A percentile compares a stretch with the other conserved stretches of the same genome.
phyloP scores from a whole-genome alignment of 2,329 filamentous ascomycete genomes.

The Periconia macrospinosa region DNA sequence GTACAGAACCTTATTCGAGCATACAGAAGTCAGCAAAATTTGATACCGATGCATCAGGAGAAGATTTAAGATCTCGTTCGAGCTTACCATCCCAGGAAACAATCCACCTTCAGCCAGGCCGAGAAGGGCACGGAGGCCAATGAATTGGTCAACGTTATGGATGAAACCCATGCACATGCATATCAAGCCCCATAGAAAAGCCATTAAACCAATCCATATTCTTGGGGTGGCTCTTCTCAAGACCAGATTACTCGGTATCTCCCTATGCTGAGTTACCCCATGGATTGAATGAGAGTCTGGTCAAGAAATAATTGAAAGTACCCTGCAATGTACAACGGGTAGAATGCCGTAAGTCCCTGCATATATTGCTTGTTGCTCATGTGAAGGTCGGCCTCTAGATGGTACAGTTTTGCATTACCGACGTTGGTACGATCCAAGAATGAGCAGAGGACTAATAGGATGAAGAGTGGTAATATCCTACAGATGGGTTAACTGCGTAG shows the following conservation, averaged over 20 bases:
- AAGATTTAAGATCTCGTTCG: too few species aligned
- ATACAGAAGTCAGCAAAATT: too few species aligned
- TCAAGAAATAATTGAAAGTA: constrained; percentile 26
- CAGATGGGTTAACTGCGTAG: constrained; percentile 44
- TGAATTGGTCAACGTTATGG: constrained; percentile 58
- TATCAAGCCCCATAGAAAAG: constrained; percentile 60
- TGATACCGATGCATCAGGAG: too few species aligned
- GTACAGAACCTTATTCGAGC: constrained; percentile 68
- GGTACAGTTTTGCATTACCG: constrained; percentile 69
- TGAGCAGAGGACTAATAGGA: constrained; percentile 66
- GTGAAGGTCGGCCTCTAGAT: constrained; percentile 57
- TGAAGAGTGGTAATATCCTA: constrained; percentile 68
- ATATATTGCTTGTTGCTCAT: constrained; percentile 67
- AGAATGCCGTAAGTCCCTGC: constrained; percentile 65
- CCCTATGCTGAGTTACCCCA: constrained; percentile 43
- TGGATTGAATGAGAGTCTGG: too few species aligned
- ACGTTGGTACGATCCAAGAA: constrained; percentile 71
- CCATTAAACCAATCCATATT: constrained; percentile 62
- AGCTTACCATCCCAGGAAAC: constrained; percentile 63
- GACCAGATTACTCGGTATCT: constrained; percentile 66
- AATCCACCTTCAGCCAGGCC: constrained; percentile 67
- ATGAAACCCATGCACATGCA: constrained; percentile 62
- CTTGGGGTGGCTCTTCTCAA: constrained; percentile 63
- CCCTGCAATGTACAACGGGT: constrained; percentile 65
- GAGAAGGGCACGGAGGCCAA: constrained; percentile 62